Conservation (phyloP, 495 filamentous ascomycete species). For the Penicillium subrubescens region DNA sequence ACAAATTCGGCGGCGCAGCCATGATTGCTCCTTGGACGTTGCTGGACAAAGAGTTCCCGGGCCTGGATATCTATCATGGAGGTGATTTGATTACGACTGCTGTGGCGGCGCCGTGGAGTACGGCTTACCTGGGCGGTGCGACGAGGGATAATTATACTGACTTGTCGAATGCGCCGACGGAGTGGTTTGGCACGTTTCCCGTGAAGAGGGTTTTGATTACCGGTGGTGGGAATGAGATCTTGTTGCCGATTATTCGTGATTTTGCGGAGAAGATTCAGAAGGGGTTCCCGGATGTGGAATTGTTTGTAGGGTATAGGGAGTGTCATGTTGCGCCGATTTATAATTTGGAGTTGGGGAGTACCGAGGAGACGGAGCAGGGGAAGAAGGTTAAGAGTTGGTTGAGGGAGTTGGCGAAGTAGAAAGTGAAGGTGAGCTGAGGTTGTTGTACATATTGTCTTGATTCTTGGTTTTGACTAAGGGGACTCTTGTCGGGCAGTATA, state of each 20-base stretch:
- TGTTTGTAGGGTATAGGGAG: conserved; percentile 41
- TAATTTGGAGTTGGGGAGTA: conserved; percentile 41
- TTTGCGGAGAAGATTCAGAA: conserved; percentile 46
- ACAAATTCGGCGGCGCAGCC: conserved; percentile 47
- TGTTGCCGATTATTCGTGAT: conserved; percentile 59
- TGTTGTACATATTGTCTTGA: not conserved
- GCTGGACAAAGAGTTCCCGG: conserved; percentile 45
- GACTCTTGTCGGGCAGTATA: not conserved
- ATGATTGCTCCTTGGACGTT: conserved; percentile 62
- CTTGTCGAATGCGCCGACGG: conserved; percentile 47
- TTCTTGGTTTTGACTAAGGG: not conserved
- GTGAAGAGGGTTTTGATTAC: conserved; percentile 55
- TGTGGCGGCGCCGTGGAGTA: conserved; percentile 48
- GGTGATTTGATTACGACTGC: conserved; percentile 53
- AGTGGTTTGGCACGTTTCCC: conserved; percentile 54
- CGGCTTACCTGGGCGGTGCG: conserved; percentile 49
- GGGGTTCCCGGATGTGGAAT: conserved; percentile 37
- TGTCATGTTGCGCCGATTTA: conserved; percentile 49
- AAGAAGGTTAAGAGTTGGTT: conserved; percentile 38
- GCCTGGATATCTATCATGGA: conserved; percentile 46
- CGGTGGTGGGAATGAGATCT: conserved; percentile 59
- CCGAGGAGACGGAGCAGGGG: conserved; percentile 43
- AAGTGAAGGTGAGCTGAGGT: not conserved
- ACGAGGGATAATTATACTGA: conserved; percentile 58
- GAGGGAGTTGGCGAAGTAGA: conserved; percentile 24